Evolutionary conservation across 176 grass and related monocot species (phyloP), one percentile per base, ranked within the genome.

Genomic region (Rhynchospora tenuis): DNA sequence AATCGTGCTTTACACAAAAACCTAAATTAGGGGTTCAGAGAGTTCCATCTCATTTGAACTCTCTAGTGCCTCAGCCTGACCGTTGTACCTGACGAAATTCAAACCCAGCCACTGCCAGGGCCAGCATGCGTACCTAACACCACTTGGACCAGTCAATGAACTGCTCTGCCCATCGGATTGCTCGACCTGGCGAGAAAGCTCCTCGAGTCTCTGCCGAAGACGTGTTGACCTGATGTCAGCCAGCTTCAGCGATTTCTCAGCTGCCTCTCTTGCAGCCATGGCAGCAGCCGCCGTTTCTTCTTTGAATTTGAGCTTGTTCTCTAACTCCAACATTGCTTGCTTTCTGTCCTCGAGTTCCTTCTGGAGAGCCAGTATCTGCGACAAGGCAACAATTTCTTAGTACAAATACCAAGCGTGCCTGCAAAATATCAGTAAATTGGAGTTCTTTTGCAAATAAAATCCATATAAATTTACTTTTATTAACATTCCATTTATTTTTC

Each of bases 241-340:
- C 15, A 99, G 86, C 58, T 88, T 91, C 23, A 99, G 81, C 13
- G 97, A 99, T 83, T 95, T 99, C 81, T 99, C 93, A 1, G 97
- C 91, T 0, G 97, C 93, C 19, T 93, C 97, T 56, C 93, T 87
- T 0, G 89, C 97, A 0, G 91, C 86, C 91, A 99, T 99, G 26
- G 97, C 93, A 4, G 97, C 97, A 0, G 80, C 86, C 0, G 91
- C 91, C 7, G 88, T 99, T 79, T 99, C 93, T 86, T 95, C 97
- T 81, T 99, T 99, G 88, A 99, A 99, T 80, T 93, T 99, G 38
- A 99, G 89, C 81, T 99, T 99, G 83, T 90, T 95, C 22, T 99
- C 93, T 9, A 93, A 81, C 85, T 99, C 97, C 76, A 88, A 27
- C 72, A 87, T 92, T 58, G 80, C 64, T 65, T 93, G 91, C 19